Evolutionary conservation across 371 early-diverging fungal species (phyloP), one percentile per base, ranked within the genome.

Genomic region (Mortierella sp.): DNA sequence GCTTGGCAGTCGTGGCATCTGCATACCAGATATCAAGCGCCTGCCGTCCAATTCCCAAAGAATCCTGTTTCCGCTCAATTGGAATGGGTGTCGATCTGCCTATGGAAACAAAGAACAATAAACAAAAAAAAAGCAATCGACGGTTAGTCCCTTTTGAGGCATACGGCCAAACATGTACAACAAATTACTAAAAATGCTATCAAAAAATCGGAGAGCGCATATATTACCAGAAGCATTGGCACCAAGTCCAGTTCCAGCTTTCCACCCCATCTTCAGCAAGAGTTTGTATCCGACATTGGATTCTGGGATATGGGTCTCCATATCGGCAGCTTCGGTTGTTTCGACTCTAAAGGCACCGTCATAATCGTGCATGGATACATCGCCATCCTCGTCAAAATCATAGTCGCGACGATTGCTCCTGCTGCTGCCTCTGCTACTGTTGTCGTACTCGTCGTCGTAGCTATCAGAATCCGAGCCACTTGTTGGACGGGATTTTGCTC

Each of bases 181-280:
- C 31, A 28, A 60, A 16, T 11, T 13, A 28, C 28, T 44, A 57
- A 63, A 26, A 73, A 65, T 38, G 45, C 48, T 48, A 16, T 0
- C 26, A 60, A 60, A 60, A 60, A 31, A 14, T 4, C 5, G 31
- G 38, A 28, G 63, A 21, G 45, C 19, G 21, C 2, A 19, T 6
- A 24, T 19, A 16, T 31, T 76, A 77, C 81, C 83, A 19, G 74
- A 57, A 34, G 89, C 93, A 92, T 89, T 91, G 82, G 68, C 76
- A 26, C 95, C 95, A 0, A 95, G 84, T 78, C 96, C 96, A 79
- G 88, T 89, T 9, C 96, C 96, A 14, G 78, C 75, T 57, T 82
- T 88, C 96, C 96, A 96, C 9, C 96, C 96, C 93, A 95, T 92
- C 78, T 92, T 93, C 73, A 90, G 83, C 31, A 94, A 75, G 28